Conservation (phyloP, 2,329 filamentous ascomycete genomes). For the Ophiostoma himal-ulmi region DNA sequence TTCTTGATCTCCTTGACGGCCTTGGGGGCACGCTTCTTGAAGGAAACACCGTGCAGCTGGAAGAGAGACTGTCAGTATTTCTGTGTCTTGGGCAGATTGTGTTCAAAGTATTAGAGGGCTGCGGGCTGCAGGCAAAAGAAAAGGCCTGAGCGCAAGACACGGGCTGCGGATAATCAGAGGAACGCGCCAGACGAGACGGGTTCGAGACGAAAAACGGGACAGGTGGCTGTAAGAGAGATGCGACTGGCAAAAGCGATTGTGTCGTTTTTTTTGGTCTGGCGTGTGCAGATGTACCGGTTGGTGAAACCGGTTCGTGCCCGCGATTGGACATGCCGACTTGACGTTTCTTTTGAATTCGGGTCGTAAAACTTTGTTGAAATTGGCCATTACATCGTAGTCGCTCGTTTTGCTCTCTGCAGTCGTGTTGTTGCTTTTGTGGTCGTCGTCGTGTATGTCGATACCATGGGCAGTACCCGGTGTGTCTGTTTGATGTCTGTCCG, state of each 20-base stretch:
- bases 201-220: neutral
- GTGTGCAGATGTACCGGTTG: neutral
- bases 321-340: neutral
- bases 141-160: neutral
- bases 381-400: neutral
- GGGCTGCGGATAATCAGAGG: neutral
- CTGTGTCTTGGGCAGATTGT: neutral
- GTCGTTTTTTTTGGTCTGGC: neutral
- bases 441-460: neutral
- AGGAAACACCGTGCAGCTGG: constrained; percentile 90
- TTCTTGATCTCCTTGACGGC: constrained; percentile 99
- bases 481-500: neutral
- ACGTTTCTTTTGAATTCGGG: neutral
- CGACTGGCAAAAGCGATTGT: neutral
- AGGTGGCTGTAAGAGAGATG: neutral
- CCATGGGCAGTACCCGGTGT: neutral
- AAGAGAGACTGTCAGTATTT: constrained; percentile 14
- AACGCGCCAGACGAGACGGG: neutral
- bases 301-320: neutral
- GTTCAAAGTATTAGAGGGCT: neutral
- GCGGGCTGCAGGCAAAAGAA: neutral
- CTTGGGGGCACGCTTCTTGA: constrained; percentile 99
- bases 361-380: neutral
- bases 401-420: neutral
- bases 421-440: neutral